Evolutionary conservation across 2,329 filamentous ascomycete genomes (phyloP).

Genomic region (Hypoxylon sp.): DNA sequence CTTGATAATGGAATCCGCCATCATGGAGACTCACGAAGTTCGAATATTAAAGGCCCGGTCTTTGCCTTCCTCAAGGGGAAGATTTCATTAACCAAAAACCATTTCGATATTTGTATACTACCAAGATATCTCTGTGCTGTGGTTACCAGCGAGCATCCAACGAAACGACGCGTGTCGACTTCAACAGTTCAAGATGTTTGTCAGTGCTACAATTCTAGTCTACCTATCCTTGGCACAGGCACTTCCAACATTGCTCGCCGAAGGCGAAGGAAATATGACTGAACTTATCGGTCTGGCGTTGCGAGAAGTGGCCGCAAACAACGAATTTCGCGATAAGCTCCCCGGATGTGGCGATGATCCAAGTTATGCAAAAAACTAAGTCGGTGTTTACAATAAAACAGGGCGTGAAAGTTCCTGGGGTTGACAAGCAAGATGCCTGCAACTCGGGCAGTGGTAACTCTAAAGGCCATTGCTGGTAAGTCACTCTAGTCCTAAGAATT

Average conservation of each 20-base stretch:
- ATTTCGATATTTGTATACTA: neutral
- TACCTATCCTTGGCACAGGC: neutral
- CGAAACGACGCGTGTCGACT: neutral
- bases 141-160: neutral
- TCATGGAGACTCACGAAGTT: neutral
- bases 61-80: neutral
- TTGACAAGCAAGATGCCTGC: slow-evolving; percentile 5
- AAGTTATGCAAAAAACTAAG: neutral
- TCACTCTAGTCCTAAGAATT: neutral
- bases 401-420: slow-evolving; percentile 10
- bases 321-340: slow-evolving; percentile 5
- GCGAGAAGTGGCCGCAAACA: neutral
- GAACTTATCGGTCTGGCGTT: neutral
- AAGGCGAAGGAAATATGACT: neutral
- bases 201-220: neutral
- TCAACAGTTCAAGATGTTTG: neutral
- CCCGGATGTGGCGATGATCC: slow-evolving; percentile 7
- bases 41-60: neutral
- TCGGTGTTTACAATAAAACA: neutral
- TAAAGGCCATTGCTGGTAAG: slow-evolving; percentile 7
- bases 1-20: neutral
- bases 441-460: neutral
- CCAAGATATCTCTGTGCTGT: neutral
- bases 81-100: neutral
- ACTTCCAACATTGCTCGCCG: neutral